Conservation (phyloP, 2,329 filamentous ascomycete species). For the Aspergillus puulaauensis region DNA sequence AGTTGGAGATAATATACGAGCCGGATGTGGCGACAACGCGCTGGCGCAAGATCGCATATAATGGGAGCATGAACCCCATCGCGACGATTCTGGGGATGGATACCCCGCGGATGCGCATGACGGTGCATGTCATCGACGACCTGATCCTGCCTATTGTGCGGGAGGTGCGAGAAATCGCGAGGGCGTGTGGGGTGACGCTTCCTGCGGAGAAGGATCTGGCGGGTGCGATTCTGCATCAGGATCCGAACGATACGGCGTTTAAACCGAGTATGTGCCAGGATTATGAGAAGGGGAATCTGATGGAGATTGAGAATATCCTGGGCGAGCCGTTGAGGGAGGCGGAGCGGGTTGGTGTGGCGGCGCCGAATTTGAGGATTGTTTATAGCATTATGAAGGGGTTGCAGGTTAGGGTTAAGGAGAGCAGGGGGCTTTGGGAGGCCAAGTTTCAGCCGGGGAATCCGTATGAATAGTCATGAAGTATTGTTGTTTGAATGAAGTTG, state of each 20-base stretch:
- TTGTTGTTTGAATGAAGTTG: too few species aligned
- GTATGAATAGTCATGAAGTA: not conserved
- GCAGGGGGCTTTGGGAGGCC: slow-evolving; percentile 13
- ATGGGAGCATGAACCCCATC: not conserved
- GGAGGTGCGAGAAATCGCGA: not conserved
- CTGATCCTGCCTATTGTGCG: not conserved
- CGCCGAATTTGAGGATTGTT: slow-evolving; percentile 26
- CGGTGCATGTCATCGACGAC: not conserved
- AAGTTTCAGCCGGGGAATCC: not conserved
- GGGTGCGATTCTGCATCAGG: not conserved
- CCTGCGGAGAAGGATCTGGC: not conserved
- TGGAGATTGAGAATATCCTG: slow-evolving; percentile 58
- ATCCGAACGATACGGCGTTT: not conserved
- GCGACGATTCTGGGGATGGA: not conserved
- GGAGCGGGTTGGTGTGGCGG: slow-evolving; percentile 45
- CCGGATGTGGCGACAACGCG: not conserved
- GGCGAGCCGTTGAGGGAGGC: slow-evolving; percentile 58
- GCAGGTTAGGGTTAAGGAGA: slow-evolving; percentile 28
- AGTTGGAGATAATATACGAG: not conserved
- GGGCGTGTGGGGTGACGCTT: not conserved
- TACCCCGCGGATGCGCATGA: not conserved
- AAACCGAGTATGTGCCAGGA: slow-evolving; percentile 57
- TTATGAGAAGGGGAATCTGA: slow-evolving; percentile 46
- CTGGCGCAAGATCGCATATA: not conserved
- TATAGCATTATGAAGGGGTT: slow-evolving; percentile 29